These are phyloP conservation scores for Dendrobium nobile DNA, from an alignment of 106 monocot genomes.

Conservation along the genomic window DNA sequence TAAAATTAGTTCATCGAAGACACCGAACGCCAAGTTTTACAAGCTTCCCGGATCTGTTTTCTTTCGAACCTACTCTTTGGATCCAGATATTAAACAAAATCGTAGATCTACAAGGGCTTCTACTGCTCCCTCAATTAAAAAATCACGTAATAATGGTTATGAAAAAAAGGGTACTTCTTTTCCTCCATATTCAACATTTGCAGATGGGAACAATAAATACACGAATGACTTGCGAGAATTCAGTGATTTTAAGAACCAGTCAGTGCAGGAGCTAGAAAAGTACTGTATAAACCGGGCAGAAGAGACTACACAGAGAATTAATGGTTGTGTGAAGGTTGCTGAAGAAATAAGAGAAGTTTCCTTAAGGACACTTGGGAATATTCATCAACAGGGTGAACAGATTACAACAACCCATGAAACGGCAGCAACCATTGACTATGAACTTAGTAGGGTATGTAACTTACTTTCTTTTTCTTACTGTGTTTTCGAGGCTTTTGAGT, in stretches of 20 bases:
- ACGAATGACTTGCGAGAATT: slow-evolving; percentile 53
- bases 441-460: slow-evolving; percentile 59
- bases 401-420: slow-evolving; percentile 49
- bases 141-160: not conserved
- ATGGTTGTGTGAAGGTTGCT: slow-evolving; percentile 60
- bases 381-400: slow-evolving; percentile 82
- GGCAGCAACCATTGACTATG: slow-evolving; percentile 47
- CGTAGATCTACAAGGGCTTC: slow-evolving; percentile 17
- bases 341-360: slow-evolving; percentile 67
- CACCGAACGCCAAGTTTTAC: slow-evolving; percentile 13
- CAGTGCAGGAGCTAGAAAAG: slow-evolving; percentile 58
- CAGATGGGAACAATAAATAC: slow-evolving; percentile 19
- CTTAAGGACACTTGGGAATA: slow-evolving; percentile 41
- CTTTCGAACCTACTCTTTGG: slow-evolving; percentile 37
- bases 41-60: slow-evolving; percentile 12
- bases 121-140: slow-evolving; percentile 15
- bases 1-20: slow-evolving; percentile 9
- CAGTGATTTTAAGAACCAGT: slow-evolving; percentile 54
- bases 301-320: slow-evolving; percentile 50
- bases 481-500: no score
- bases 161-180: slow-evolving; percentile 16
- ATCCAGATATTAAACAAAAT: slow-evolving; percentile 35
- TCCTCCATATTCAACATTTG: slow-evolving; percentile 5
- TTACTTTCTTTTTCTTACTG: not conserved
- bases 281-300: slow-evolving; percentile 58